Conservation (phyloP, 2,329 filamentous ascomycete genomes). For the Thermothelomyces thermophilus region DNA sequence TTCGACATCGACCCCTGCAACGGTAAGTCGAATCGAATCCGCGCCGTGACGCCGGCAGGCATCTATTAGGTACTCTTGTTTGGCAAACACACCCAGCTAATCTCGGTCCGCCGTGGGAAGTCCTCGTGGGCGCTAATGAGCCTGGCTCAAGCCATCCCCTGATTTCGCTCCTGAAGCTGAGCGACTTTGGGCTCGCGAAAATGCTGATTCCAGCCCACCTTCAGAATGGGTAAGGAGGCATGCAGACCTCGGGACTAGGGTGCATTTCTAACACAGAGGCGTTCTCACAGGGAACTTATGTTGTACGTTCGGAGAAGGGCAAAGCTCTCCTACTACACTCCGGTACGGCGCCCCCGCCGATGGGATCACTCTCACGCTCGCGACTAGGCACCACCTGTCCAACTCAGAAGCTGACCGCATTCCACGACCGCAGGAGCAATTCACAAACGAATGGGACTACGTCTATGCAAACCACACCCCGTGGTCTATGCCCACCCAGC, state of each 20-base stretch:
- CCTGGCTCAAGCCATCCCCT: not conserved
- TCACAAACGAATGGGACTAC: slow-evolving; percentile 10
- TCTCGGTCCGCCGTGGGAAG: too few relatives aligned
- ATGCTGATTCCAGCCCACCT: not conserved
- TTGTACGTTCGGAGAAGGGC: too few relatives aligned
- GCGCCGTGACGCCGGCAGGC: too few relatives aligned
- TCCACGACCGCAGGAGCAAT: slow-evolving; percentile 4
- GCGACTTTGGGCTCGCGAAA: slow-evolving; percentile 1
- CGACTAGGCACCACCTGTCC: too few relatives aligned
- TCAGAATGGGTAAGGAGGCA: not conserved
- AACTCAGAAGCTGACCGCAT: not conserved
- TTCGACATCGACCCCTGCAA: slow-evolving; percentile 7
- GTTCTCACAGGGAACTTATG: too few relatives aligned
- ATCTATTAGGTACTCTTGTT: too few relatives aligned
- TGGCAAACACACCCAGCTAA: too few relatives aligned
- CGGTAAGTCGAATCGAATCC: not conserved
- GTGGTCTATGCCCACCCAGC: not conserved
- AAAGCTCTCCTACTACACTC: too few relatives aligned
- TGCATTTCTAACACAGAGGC: not conserved
- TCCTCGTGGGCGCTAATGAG: not conserved
- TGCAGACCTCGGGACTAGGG: not conserved
- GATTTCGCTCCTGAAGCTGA: not conserved
- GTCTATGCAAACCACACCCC: not conserved
- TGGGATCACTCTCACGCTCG: not conserved
- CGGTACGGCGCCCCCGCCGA: too few relatives aligned